These are phyloP conservation scores for Boletus reticuloceps DNA, from an alignment of 768 basidiomycete genomes.

Conservation along the genomic window DNA sequence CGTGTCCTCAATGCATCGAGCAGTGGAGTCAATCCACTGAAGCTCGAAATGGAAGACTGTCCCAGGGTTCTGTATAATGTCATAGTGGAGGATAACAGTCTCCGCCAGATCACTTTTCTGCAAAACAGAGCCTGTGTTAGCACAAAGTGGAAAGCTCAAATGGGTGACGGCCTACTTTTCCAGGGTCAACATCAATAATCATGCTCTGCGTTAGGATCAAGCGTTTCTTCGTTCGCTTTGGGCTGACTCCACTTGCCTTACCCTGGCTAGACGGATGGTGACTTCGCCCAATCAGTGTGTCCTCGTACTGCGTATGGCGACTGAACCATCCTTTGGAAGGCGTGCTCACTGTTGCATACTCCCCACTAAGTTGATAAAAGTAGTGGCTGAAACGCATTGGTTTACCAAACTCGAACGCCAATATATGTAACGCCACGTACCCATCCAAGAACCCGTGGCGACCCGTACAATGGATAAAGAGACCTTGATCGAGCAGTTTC, in stretches of 20 bases:
- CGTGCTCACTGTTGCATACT: slow-evolving; percentile 69
- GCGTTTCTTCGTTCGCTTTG: slow-evolving; percentile 52
- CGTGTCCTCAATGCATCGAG: slow-evolving; percentile 86
- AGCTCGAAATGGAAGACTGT: slow-evolving; percentile 97
- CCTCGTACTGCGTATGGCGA: slow-evolving; percentile 44
- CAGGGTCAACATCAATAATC: slow-evolving; percentile 83
- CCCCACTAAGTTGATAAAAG: slow-evolving; percentile 80
- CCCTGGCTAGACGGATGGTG: slow-evolving; percentile 37
- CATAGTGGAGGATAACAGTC: slow-evolving; percentile 85
- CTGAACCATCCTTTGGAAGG: slow-evolving; percentile 67
- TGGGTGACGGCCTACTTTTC: slow-evolving; percentile 49
- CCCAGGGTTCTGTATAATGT: slow-evolving; percentile 92
- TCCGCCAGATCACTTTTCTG: slow-evolving; percentile 88
- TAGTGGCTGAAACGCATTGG: slow-evolving; percentile 59
- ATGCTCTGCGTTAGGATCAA: slow-evolving; percentile 85
- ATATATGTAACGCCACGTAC: slow-evolving; percentile 39
- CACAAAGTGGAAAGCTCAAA: not conserved
- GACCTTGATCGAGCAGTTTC: slow-evolving; percentile 72
- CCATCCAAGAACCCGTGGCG: slow-evolving; percentile 86
- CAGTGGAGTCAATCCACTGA: slow-evolving; percentile 95
- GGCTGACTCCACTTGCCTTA: slow-evolving; percentile 36
- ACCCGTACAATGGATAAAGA: slow-evolving; percentile 81
- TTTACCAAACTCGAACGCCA: not conserved
- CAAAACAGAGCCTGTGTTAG: slow-evolving; percentile 8
- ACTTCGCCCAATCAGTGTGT: slow-evolving; percentile 34